A percentile compares a stretch with the other conserved stretches of the same genome.
Evolutionary conservation across 2,329 filamentous ascomycete species (phyloP).

Genomic region (Aspergillus pseudoterreus): DNA sequence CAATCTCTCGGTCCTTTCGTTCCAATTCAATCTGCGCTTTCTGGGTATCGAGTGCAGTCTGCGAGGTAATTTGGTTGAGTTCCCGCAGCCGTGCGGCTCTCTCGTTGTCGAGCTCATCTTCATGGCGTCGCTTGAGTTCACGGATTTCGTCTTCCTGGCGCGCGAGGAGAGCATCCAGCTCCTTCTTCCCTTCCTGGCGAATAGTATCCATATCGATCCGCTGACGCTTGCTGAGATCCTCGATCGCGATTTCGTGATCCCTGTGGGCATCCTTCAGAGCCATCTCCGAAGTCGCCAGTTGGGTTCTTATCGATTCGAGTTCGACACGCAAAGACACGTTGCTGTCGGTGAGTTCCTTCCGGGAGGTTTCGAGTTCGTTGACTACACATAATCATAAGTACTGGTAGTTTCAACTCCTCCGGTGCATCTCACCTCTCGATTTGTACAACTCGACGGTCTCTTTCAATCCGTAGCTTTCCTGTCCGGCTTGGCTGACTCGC

Average conservation of each 20-base stretch:
- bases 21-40: constrained; percentile 44
- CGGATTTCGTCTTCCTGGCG: constrained; percentile 67
- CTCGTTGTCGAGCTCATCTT: constrained; percentile 66
- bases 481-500: constrained; percentile 66
- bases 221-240: constrained; percentile 52
- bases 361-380: constrained; percentile 54
- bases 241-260: constrained; percentile 50
- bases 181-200: constrained; percentile 44
- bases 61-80: constrained; percentile 33
- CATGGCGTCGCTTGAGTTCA: constrained; percentile 59
- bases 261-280: constrained; percentile 52
- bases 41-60: constrained; percentile 37
- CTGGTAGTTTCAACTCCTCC: neutral
- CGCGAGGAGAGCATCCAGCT: constrained; percentile 57
- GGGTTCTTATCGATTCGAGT: constrained; percentile 58
- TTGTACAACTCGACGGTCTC: constrained; percentile 73
- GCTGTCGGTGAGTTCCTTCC: constrained; percentile 47
- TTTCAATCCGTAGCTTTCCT: constrained; percentile 66
- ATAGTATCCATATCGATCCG: constrained; percentile 41
- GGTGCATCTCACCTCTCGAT: constrained; percentile 58
- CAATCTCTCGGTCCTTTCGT: constrained; percentile 53
- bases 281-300: constrained; percentile 46
- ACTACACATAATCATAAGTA: constrained; percentile 38
- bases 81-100: constrained; percentile 35
- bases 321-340: constrained; percentile 63